Percentiles rank a stretch among this genome's conserved stretches.
Evolutionary conservation across 2,329 filamentous ascomycete genomes (phyloP).

Genomic region (Sporothrix pseudoabietina): DNA sequence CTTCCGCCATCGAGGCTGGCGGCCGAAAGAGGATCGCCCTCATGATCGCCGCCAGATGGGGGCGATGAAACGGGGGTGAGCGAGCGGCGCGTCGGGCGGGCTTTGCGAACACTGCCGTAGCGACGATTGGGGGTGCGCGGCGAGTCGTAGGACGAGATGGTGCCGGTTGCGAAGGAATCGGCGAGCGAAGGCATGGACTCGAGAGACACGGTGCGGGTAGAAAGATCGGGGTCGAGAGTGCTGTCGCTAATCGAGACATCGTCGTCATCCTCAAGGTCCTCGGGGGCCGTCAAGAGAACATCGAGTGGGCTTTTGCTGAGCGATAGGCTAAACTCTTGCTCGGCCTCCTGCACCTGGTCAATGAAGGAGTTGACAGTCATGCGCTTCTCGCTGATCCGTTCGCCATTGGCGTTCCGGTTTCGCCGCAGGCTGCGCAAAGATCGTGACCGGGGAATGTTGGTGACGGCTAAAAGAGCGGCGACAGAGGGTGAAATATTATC

Average conservation of each 20-base stretch:
- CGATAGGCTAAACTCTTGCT: slow-evolving; percentile 60
- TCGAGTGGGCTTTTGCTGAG: slow-evolving; percentile 60
- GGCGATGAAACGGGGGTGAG: slow-evolving; percentile 61
- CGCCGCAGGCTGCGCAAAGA: slow-evolving; percentile 38
- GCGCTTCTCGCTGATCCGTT: slow-evolving; percentile 38
- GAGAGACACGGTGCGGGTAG: slow-evolving; percentile 58
- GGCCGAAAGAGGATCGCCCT: slow-evolving; percentile 55
- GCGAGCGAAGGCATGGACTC: slow-evolving; percentile 64
- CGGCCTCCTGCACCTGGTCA: slow-evolving; percentile 55
- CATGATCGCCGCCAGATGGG: slow-evolving; percentile 47
- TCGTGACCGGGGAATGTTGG: slow-evolving; percentile 58
- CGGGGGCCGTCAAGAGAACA: slow-evolving; percentile 61
- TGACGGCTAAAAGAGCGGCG: slow-evolving; percentile 63
- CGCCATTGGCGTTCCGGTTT: neutral
- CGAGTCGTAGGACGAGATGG: slow-evolving; percentile 53
- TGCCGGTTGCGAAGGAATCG: slow-evolving; percentile 56
- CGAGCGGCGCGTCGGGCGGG: slow-evolving; percentile 50
- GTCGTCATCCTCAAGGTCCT: slow-evolving; percentile 58
- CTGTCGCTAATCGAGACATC: slow-evolving; percentile 52
- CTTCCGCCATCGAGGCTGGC: slow-evolving; percentile 45
- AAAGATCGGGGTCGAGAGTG: slow-evolving; percentile 55
- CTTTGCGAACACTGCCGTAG: slow-evolving; percentile 45
- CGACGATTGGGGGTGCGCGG: slow-evolving; percentile 47
- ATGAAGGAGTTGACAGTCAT: slow-evolving; percentile 62
- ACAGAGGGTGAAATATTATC: slow-evolving; percentile 61